A percentile compares a stretch with the other conserved stretches of the same genome.
Conservation (phyloP, 208 protist species). For the Acanthamoeba lenticulata region DNA sequence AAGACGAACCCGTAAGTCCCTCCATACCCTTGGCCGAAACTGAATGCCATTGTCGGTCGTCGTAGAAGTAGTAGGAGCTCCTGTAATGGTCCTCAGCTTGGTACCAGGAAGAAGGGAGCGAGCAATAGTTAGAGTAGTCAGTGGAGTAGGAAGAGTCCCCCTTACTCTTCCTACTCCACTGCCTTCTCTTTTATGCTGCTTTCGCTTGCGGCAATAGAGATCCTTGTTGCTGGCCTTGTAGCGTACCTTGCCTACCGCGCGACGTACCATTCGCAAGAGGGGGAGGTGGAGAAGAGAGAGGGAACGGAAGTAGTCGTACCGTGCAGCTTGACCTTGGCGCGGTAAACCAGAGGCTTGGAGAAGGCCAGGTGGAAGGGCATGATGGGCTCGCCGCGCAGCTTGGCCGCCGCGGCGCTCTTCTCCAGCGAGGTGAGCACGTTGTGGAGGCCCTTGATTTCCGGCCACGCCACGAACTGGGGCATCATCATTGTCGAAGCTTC, state of each 20-base stretch:
- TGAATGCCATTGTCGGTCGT: no score
- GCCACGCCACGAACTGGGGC: neutral
- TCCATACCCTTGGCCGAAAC: no score
- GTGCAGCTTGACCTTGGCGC: slow-evolving; percentile 57
- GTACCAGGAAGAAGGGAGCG: neutral
- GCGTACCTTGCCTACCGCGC: neutral
- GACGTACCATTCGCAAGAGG: neutral
- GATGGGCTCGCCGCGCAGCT: neutral
- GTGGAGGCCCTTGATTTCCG: slow-evolving; percentile 40
- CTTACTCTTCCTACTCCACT: slow-evolving; percentile 53
- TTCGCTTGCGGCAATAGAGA: neutral
- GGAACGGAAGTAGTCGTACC: neutral
- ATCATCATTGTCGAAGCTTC: neutral
- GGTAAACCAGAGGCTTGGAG: slow-evolving; percentile 6
- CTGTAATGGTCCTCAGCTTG: no score
- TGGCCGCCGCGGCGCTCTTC: neutral
- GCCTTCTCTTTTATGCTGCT: neutral
- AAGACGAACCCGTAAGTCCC: no score
- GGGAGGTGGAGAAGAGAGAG: no score
- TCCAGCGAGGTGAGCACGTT: slow-evolving; percentile 26
- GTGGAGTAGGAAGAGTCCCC: slow-evolving; percentile 52
- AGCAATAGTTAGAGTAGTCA: slow-evolving; percentile 9
- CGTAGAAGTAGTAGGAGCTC: no score
- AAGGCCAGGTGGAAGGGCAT: neutral
- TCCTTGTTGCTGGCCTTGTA: neutral